Percentiles rank a stretch among this genome's conserved stretches.
Evolutionary conservation across 805 yeast genomes (phyloP).

Genomic region (Ogataea ramenticola): DNA sequence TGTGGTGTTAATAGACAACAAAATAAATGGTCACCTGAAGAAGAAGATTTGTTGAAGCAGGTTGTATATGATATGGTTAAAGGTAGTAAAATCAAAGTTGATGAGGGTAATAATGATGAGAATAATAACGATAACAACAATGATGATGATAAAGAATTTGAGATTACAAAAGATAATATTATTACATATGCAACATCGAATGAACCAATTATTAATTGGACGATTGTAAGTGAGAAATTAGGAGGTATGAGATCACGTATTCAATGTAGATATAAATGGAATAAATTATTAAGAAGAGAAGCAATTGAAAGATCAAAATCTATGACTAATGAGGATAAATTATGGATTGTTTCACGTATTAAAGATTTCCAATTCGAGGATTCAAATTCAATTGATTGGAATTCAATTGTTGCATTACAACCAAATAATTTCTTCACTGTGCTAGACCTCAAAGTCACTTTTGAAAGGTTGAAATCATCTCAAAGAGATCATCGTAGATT

Average conservation of each 20-base stretch:
- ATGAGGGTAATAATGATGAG: neutral
- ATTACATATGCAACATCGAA: slow-evolving; percentile 7
- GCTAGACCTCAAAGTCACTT: slow-evolving; percentile 52
- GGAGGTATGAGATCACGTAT: slow-evolving; percentile 84
- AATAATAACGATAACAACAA: slow-evolving; percentile 4
- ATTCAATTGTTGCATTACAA: slow-evolving; percentile 40
- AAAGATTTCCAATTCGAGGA: slow-evolving; percentile 35
- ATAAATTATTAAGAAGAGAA: slow-evolving; percentile 63
- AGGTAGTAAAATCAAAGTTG: slow-evolving; percentile 12
- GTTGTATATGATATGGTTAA: slow-evolving; percentile 44
- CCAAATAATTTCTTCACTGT: slow-evolving; percentile 47
- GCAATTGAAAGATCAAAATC: slow-evolving; percentile 35
- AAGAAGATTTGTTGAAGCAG: slow-evolving; percentile 54
- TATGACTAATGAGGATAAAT: slow-evolving; percentile 39
- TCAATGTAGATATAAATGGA: slow-evolving; percentile 95
- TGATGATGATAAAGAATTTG: neutral
- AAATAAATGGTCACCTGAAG: slow-evolving; percentile 74
- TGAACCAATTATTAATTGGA: slow-evolving; percentile 71
- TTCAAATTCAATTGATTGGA: slow-evolving; percentile 44
- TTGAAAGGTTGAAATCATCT: slow-evolving; percentile 49
- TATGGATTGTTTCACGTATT: slow-evolving; percentile 41
- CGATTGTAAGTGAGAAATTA: slow-evolving; percentile 83
- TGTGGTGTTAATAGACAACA: slow-evolving; percentile 74
- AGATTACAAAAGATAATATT: slow-evolving; percentile 1
- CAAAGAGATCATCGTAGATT: slow-evolving; percentile 42